These are phyloP conservation scores for Adansonia digitata DNA, from an alignment of 345 rosid species.

Conservation along the genomic window DNA sequence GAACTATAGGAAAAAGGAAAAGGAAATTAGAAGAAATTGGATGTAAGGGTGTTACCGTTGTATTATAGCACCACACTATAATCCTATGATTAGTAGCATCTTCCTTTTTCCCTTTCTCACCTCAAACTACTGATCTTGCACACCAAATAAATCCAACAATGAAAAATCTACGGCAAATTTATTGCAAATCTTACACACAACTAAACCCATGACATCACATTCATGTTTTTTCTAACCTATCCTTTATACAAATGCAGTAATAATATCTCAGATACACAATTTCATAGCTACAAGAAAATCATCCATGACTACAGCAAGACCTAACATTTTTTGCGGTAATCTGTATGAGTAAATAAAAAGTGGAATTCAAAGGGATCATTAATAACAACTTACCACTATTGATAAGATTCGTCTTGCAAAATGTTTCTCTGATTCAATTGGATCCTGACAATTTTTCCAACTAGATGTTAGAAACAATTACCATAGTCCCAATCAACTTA, in stretches of 20 bases:
- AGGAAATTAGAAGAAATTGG: not conserved
- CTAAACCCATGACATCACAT: not conserved
- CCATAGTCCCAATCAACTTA: not conserved
- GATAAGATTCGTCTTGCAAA: conserved; percentile 85
- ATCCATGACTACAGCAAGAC: not conserved
- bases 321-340: not conserved
- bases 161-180: not conserved
- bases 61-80: not conserved
- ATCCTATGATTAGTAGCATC: not conserved
- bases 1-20: not conserved
- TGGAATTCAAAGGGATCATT: conserved; percentile 4
- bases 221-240: not conserved
- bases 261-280: not conserved
- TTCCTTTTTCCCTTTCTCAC: not conserved
- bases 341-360: not conserved
- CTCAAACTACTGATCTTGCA: not conserved
- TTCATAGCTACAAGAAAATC: not conserved
- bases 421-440: conserved; percentile 74
- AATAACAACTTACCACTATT: conserved; percentile 55
- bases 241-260: not conserved
- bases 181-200: not conserved
- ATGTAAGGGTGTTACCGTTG: not conserved
- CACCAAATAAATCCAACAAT: not conserved
- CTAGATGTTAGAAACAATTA: conserved; percentile 17
- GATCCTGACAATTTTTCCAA: conserved; percentile 53